Evolutionary conservation across 441 rosid species (phyloP).

Genomic region (Erodium texanum): DNA sequence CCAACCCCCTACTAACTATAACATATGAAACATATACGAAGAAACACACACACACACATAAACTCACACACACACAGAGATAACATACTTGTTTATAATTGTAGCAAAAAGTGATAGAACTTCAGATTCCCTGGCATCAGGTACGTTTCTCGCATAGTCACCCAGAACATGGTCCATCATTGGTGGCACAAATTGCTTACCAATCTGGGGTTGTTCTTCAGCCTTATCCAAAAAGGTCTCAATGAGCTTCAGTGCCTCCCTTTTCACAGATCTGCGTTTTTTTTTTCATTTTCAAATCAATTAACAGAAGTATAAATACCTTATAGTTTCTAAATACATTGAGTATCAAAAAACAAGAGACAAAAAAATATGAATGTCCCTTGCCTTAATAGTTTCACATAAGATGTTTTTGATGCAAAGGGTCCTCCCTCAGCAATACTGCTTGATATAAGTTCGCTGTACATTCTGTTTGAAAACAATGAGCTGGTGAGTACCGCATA

Average conservation of each 20-base stretch:
- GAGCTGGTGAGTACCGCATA: constrained; percentile 8
- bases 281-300: background rate
- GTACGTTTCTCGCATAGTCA: constrained; percentile 94
- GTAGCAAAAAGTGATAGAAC: constrained; percentile 99
- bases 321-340: background rate
- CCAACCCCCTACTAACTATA: background rate
- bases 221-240: constrained; percentile 99
- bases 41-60: too few species aligned
- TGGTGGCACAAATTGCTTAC: constrained; percentile 98
- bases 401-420: constrained; percentile 82
- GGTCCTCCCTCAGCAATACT: constrained; percentile 96
- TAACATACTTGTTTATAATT: constrained; percentile 86
- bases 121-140: constrained; percentile 99
- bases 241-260: constrained; percentile 96
- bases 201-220: constrained; percentile 94
- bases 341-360: constrained; percentile 6
- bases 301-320: background rate
- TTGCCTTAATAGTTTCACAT: constrained; percentile 87
- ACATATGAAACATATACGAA: background rate
- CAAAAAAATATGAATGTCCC: constrained; percentile 20
- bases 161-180: constrained; percentile 99
- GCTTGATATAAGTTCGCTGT: constrained; percentile 97
- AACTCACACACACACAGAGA: background rate
- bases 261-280: constrained; percentile 87
- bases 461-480: constrained; percentile 63